These are phyloP conservation scores for Boletus eberwhitei DNA, from an alignment of 768 basidiomycete genomes.

Conservation along the genomic window DNA sequence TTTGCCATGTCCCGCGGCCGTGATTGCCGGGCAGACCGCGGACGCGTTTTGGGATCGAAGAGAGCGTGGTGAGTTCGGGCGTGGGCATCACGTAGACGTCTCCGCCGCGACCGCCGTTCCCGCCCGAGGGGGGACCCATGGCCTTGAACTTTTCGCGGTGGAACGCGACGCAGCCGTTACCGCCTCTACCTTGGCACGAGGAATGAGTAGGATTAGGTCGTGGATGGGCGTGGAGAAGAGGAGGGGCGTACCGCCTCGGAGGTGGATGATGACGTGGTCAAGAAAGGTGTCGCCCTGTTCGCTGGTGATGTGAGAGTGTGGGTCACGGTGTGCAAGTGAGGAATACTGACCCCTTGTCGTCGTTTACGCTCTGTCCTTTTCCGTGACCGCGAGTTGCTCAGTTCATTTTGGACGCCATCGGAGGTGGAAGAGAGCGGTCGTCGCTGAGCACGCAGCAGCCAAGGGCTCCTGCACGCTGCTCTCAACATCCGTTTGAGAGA, in stretches of 20 bases:
- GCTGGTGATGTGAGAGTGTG: slow-evolving; percentile 8
- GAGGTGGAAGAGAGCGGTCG: neutral
- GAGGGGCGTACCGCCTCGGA: slow-evolving; percentile 61
- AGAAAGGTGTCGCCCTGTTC: slow-evolving; percentile 72
- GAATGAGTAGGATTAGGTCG: neutral
- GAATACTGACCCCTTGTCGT: slow-evolving; percentile 54
- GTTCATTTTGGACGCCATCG: neutral
- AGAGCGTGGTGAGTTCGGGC: slow-evolving; percentile 71
- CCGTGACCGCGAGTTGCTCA: slow-evolving; percentile 25
- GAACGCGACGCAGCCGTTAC: slow-evolving; percentile 90
- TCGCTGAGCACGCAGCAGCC: neutral
- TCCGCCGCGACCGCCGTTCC: slow-evolving; percentile 87
- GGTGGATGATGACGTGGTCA: slow-evolving; percentile 76
- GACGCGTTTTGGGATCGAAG: slow-evolving; percentile 64
- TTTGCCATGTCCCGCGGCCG: slow-evolving; percentile 85
- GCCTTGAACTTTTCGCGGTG: slow-evolving; percentile 85
- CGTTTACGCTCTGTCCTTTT: slow-evolving; percentile 75
- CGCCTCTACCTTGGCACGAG: slow-evolving; percentile 65
- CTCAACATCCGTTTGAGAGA: slow-evolving; percentile 10
- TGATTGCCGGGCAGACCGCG: slow-evolving; percentile 63
- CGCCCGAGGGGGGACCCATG: slow-evolving; percentile 88
- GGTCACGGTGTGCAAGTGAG: neutral
- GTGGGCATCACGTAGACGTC: slow-evolving; percentile 84
- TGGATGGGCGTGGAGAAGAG: neutral
- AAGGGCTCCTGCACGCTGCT: neutral